Conservation (phyloP, 331 rosid species). For the Arachis monticola region DNA sequence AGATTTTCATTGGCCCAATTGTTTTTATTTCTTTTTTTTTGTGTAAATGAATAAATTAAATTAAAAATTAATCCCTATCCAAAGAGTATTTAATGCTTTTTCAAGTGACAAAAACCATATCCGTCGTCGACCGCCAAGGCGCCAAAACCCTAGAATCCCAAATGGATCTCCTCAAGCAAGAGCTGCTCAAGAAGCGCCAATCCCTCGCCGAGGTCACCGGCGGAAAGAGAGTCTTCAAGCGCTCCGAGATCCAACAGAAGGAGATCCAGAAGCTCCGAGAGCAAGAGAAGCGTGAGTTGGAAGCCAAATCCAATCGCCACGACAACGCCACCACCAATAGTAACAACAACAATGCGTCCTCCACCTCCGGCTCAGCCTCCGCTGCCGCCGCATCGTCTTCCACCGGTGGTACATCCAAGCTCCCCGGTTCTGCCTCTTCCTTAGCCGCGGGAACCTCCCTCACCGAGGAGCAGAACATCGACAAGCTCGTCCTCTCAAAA, state of each 20-base stretch:
- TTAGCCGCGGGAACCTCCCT: conserved; percentile 54
- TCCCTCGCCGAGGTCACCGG: conserved; percentile 73
- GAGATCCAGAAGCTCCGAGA: conserved; percentile 87
- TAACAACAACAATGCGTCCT: background rate
- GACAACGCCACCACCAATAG: background rate
- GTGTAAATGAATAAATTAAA: too few relatives aligned
- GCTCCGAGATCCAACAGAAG: conserved; percentile 89
- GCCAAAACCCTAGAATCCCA: conserved; percentile 40
- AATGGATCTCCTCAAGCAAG: conserved; percentile 92
- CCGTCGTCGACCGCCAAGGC: background rate
- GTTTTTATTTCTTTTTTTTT: too few relatives aligned
- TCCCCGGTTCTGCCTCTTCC: conserved; percentile 43
- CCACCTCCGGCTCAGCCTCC: conserved; percentile 36
- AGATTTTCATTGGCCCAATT: too few relatives aligned
- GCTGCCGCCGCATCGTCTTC: conserved; percentile 29
- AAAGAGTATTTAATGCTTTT: too few relatives aligned
- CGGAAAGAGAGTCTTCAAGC: conserved; percentile 84
- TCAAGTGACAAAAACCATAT: too few relatives aligned
- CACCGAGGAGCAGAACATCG: conserved; percentile 78
- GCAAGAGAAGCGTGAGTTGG: conserved; percentile 87
- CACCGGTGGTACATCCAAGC: conserved; percentile 37
- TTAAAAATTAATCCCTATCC: too few relatives aligned
- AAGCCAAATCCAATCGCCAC: conserved; percentile 76
- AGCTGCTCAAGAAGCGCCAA: conserved; percentile 82
- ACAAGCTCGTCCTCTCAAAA: conserved; percentile 78